phyloP scores from a whole-genome alignment of 2,329 filamentous ascomycete genomes.

The Talaromyces sp. region DNA sequence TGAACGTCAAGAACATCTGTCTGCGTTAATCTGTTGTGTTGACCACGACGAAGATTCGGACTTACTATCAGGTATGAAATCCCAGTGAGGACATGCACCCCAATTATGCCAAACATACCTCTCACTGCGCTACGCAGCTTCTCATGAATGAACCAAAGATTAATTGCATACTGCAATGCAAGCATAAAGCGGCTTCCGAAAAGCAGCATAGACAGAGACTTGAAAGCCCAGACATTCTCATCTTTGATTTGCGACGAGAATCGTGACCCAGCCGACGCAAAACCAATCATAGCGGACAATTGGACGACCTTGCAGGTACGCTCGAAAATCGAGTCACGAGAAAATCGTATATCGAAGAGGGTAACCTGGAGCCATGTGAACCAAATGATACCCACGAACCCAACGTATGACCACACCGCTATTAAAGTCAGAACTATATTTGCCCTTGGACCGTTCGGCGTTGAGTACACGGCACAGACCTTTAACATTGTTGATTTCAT shows the following conservation, averaged over 20 bases:
- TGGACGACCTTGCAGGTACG: slow-evolving; percentile 57
- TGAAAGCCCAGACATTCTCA: slow-evolving; percentile 45
- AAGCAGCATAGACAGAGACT: slow-evolving; percentile 43
- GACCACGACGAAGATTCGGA: background rate
- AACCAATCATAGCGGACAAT: slow-evolving; percentile 63
- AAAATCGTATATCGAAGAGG: slow-evolving; percentile 64
- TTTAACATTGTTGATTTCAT: slow-evolving; percentile 52
- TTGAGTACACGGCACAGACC: slow-evolving; percentile 24
- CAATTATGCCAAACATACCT: slow-evolving; percentile 29
- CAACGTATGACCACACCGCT: slow-evolving; percentile 47
- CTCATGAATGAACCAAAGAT: slow-evolving; percentile 27
- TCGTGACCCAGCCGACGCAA: slow-evolving; percentile 56
- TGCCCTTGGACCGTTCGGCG: background rate
- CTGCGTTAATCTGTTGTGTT: background rate
- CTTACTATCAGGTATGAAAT: slow-evolving; percentile 30
- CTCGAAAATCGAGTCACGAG: slow-evolving; percentile 62
- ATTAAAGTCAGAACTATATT: background rate
- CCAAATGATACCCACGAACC: slow-evolving; percentile 60
- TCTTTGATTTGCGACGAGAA: slow-evolving; percentile 41
- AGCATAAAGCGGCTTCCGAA: slow-evolving; percentile 54
- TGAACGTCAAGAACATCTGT: slow-evolving; percentile 36
- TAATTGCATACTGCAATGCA: slow-evolving; percentile 52
- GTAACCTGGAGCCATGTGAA: slow-evolving; percentile 65
- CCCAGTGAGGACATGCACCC: slow-evolving; percentile 28
- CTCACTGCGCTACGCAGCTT: slow-evolving; percentile 27